Evolutionary conservation across 2,329 filamentous ascomycete species (phyloP), one percentile per base, ranked within the genome.

Genomic region (Monilinia vaccinii-corymbosi): DNA sequence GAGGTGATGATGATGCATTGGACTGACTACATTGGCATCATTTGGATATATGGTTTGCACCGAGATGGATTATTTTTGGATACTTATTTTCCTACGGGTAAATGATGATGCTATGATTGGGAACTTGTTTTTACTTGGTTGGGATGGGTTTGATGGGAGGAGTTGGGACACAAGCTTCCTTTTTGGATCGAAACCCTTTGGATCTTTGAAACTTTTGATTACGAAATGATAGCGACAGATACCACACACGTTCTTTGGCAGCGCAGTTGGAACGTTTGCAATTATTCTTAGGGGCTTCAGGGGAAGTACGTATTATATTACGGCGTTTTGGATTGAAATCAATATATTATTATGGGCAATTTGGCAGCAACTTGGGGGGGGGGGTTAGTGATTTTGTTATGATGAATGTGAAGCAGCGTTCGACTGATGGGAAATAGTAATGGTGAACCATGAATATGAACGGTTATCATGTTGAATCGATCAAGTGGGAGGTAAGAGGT

Each of bases 1-100:
- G 21, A 79, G 88, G 73, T 89, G 62, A 69, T 57, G 44, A 45
- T 45, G 44, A 18, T 28, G 32, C 25, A 7, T 42, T 23, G 25
- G 25, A 21, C n/a, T 32, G 25, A 21, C n/a, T 32, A 18, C 21
- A 32, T 21, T 16, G 25, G 11, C 51, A 44, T 36, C 25, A 49
- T 10, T 10, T 57, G 55, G n/a, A 18, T 36, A 23, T 56, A 34
- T 56, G 38, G 51, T 23, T 42, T n/a, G 50, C 6, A 53, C 32
- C 9, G 21, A n/a, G 25, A 32, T 23, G 38, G 28, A 44, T 23
- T 11, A 16, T 32, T n/a, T 42, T 42, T 28, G 51, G n/a, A 55
- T 32, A 23, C 18, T 55, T 55, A 34, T 21, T 32, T 55, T 32
- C 4, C 2, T 8, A 18, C 32, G 51, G 38, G 28, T 11, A 4